Evolutionary conservation across 176 grass and related monocot genomes (phyloP).

Genomic region (Lolium multiflorum): DNA sequence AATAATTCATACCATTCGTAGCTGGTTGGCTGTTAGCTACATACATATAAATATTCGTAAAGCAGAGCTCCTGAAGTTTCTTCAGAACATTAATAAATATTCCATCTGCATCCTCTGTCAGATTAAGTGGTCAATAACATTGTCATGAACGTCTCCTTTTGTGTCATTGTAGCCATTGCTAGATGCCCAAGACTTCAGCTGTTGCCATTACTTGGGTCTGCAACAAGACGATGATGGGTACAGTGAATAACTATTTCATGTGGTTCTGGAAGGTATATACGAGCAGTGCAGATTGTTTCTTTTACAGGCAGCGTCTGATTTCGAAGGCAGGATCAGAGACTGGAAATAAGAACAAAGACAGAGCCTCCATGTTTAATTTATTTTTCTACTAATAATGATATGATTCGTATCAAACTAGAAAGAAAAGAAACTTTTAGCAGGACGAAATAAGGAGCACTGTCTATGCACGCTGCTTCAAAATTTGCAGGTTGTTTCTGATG

Average conservation of each 20-base stretch:
- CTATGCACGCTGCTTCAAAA: too few species aligned
- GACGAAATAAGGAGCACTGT: background rate
- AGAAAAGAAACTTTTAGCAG: background rate
- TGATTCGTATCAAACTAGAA: background rate
- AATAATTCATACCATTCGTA: background rate
- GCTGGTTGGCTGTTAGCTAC: background rate
- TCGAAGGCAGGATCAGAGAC: background rate
- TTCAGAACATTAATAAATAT: too few species aligned
- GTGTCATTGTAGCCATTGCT: background rate
- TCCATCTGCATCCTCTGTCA: too few species aligned
- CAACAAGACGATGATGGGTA: too few species aligned
- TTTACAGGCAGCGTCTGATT: background rate
- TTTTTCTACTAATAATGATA: background rate
- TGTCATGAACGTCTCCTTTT: too few species aligned
- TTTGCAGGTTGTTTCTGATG: background rate
- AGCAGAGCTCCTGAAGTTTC: too few species aligned
- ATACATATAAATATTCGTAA: too few species aligned
- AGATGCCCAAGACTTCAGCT: background rate
- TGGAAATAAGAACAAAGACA: background rate
- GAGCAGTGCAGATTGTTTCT: background rate
- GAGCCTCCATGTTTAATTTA: background rate
- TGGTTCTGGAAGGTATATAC: background rate
- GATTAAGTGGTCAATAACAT: too few species aligned
- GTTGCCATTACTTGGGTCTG: too few species aligned
- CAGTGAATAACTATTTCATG: too few species aligned